A percentile compares a stretch with the other conserved stretches of the same genome.
Evolutionary conservation across 2,329 filamentous ascomycete species (phyloP).

Genomic region (Botrytis medusae): DNA sequence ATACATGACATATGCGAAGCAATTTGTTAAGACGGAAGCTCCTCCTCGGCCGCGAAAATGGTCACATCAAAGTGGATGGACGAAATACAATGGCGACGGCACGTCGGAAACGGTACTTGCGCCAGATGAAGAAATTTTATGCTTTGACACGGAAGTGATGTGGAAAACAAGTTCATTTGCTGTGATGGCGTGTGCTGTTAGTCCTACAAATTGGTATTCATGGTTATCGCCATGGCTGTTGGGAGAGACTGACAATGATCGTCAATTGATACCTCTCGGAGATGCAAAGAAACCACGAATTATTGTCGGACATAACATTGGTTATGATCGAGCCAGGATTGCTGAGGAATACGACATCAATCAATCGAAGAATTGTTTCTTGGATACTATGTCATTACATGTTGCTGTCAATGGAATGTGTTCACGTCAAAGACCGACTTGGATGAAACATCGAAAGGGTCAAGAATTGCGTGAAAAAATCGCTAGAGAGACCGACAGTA

Average conservation of each 20-base stretch:
- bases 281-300: conserved; percentile 71
- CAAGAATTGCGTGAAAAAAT: conserved; percentile 80
- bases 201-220: conserved; percentile 89
- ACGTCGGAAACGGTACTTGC: conserved; percentile 68
- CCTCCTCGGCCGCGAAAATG: conserved; percentile 66
- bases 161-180: conserved; percentile 91
- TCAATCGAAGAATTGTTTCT: conserved; percentile 80
- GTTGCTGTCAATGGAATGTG: conserved; percentile 99
- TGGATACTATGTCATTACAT: conserved; percentile 98
- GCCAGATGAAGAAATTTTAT: conserved; percentile 78
- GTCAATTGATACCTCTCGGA: conserved; percentile 84
- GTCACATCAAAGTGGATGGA: conserved; percentile 84
- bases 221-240: conserved; percentile 97
- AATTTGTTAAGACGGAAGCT: conserved; percentile 65
- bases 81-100: conserved; percentile 80
- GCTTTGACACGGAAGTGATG: conserved; percentile 96
- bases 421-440: conserved; percentile 90
- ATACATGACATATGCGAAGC: conserved; percentile 71
- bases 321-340: conserved; percentile 87
- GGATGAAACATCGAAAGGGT: conserved; percentile 96
- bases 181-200: conserved; percentile 93
- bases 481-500: conserved; percentile 66
- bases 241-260: conserved; percentile 72
- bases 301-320: conserved; percentile 91
- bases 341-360: conserved; percentile 83